phyloP scores from a whole-genome alignment of 768 basidiomycete species.

The Pulveroboletus sp. region DNA sequence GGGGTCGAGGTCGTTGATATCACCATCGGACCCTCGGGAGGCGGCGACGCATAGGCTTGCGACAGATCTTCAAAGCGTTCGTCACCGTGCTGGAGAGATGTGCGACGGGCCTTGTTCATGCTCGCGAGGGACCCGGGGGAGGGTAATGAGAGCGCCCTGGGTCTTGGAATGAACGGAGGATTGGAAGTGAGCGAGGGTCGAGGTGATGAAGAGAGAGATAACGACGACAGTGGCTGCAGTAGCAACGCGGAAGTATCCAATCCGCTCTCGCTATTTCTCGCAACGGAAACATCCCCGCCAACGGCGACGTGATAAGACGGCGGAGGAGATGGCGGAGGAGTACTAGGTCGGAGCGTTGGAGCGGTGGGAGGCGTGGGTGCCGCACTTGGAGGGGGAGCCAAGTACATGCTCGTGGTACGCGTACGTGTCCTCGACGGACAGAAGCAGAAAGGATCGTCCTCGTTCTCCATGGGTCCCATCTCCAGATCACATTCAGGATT shows the following conservation, averaged over 20 bases:
- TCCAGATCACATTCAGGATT: not conserved
- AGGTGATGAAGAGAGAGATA: constrained; percentile 11
- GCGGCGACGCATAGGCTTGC: constrained; percentile 27
- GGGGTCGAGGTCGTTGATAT: constrained; percentile 15
- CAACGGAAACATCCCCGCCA: not conserved
- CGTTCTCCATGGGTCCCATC: constrained; percentile 7
- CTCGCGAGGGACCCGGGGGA: not conserved
- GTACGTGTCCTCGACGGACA: constrained; percentile 20
- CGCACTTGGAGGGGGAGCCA: constrained; percentile 3
- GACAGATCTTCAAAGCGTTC: constrained; percentile 28
- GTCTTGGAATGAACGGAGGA: constrained; percentile 14
- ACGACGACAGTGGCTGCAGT: constrained; percentile 25
- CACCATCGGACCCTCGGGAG: constrained; percentile 26
- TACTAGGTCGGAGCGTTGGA: constrained; percentile 23
- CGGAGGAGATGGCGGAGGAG: constrained; percentile 27
- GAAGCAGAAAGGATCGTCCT: constrained; percentile 26
- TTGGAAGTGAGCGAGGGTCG: constrained; percentile 12
- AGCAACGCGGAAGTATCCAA: constrained; percentile 26
- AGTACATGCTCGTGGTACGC: constrained; percentile 31
- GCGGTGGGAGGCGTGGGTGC: constrained; percentile 8
- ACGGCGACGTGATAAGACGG: constrained; percentile 22
- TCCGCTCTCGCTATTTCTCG: not conserved
- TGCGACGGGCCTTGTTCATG: constrained; percentile 11
- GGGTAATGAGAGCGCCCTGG: constrained; percentile 28
- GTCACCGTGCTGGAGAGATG: constrained; percentile 14